Base-by-base conservation (phyloP, 2,329 filamentous ascomycete genomes). In the Alternaria tenuissima region DNA sequence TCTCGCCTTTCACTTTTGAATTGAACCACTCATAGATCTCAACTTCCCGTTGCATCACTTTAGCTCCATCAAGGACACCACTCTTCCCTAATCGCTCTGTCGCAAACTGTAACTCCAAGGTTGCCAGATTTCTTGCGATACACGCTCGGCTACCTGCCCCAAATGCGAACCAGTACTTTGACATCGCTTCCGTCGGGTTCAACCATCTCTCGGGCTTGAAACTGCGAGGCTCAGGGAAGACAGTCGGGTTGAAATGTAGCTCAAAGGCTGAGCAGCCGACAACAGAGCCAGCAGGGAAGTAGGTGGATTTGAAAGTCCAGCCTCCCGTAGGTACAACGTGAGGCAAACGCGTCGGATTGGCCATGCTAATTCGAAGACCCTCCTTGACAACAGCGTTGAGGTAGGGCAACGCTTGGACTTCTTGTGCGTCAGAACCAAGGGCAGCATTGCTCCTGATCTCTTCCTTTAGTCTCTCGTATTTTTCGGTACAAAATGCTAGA, bases 11-110 rank as follows among this genome's bases (percentile, higher is more conserved):
- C 2, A 87, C 80, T 63, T 81, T 82, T 1, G 81, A 81, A 65
- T 86, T 87, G 63, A 87, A 87, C 85, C 85, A 87, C 67, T 87
- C 82, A 28, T 79, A 73, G n/a, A 86, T 83, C 69, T 84, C 79
- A 11, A 87, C 79, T 55, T 78, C 73, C 1, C 80, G 74, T 20
- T 79, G 68, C 2, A 81, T 73, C 3, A 74, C 67, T 46, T 59
- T 80, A 2, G 82, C 83, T 2, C 83, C 83, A 4, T 76, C 71
- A 18, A 87, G 71, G 2, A 84, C 78, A 62, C 80, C 79, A 11
- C 73, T 79, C 53, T 78, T 70, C 0, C 79, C 82, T 12, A 86
- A 52, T 28, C 74, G 79, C 60, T 81, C 77, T 2, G 80, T 78
- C 0, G 68, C 69, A 52, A 71, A 62, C 3, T 70, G 65, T 32